Evolutionary conservation across 352 stramenopile genomes (phyloP).

Genomic region (Globisporangium carolinianum): DNA sequence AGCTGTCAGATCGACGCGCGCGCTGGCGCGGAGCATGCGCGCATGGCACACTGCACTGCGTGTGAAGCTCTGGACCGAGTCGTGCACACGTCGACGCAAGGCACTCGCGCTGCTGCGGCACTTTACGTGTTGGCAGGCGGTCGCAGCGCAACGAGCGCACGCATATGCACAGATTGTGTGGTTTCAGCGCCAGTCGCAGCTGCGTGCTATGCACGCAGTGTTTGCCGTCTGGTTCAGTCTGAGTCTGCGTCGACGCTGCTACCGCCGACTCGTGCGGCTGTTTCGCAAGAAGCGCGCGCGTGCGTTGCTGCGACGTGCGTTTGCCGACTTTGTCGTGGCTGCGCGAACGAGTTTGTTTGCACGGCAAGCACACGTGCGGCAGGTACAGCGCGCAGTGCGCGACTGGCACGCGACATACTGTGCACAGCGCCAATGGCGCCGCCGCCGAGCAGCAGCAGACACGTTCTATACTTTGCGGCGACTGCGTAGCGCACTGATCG

Average conservation of each 20-base stretch:
- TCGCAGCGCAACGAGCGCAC: background rate
- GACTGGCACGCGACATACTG: constrained; percentile 2
- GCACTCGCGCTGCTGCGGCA: background rate
- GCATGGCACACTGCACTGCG: constrained; percentile 4
- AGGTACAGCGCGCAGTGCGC: constrained; percentile 1
- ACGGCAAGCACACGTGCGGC: constrained; percentile 8
- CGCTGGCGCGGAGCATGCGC: background rate
- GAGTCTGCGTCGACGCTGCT: constrained; percentile 24
- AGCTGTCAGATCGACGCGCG: background rate
- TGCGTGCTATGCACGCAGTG: constrained; percentile 7
- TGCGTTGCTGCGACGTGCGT: constrained; percentile 5
- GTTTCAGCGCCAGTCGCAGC: constrained; percentile 10
- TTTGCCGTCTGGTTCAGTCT: constrained; percentile 21
- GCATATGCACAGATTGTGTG: background rate
- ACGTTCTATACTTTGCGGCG: constrained; percentile 8
- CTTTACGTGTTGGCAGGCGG: constrained; percentile 6
- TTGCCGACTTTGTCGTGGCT: constrained; percentile 16
- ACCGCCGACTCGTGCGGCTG: constrained; percentile 29
- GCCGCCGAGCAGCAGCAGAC: background rate
- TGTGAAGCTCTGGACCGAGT: constrained; percentile 6
- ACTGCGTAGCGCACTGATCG: constrained; percentile 1
- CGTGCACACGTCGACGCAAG: background rate
- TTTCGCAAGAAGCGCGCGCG: constrained; percentile 32
- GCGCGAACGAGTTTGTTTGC: constrained; percentile 5
- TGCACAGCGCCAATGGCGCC: background rate